Base-by-base conservation (phyloP, 345 rosid genomes). In the Bruguiera parviflora region DNA sequence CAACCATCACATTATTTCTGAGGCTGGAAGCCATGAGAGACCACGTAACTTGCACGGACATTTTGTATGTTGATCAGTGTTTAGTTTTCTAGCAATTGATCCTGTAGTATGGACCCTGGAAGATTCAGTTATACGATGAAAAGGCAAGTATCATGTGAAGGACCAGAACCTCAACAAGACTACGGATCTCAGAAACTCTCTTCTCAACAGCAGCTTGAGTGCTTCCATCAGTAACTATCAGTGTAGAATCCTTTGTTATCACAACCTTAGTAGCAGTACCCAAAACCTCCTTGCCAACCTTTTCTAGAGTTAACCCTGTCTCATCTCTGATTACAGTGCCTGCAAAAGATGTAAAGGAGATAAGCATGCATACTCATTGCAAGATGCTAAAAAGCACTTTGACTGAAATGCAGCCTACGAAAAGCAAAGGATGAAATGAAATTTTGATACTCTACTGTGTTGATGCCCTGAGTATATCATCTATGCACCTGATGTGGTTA, bases 311-410 rank as follows among this genome's bases (percentile, higher is more conserved):
- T 73, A 89, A 51, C 0, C 97, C 96, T 77, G 75, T 77, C 74
- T 85, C 95, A 68, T 94, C 98, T 83, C 98, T 84, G 68, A 94
- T 83, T 66, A 94, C 97, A 22, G 90, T 89, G 55, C 87, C 98
- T 93, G 67, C 57, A 77, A 68, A 37, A 72, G 69, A 71, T 25
- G 47, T n/a, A 49, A 64, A 56, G 28, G 58, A 64, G 25, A 18
- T 43, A 5, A 22, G 66, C 4, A 47, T 39, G 66, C 55, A 63
- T 24, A 11, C n/a, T 10, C 3, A 43, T 43, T 43, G 49, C 49
- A 43, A 43, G 19, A 43, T 43, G 18, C 49, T 43, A 3, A 43
- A 43, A 4, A 43, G 18, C 18, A 43, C 49, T 43, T 13, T 43
- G 18, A 43, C 16, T 1, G 1, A 63, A 63, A 39, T n/a, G 46